Evolutionary conservation across 2,329 filamentous ascomycete species (phyloP), one percentile per base, ranked within the genome.

Genomic region (Diaporthe sp.): DNA sequence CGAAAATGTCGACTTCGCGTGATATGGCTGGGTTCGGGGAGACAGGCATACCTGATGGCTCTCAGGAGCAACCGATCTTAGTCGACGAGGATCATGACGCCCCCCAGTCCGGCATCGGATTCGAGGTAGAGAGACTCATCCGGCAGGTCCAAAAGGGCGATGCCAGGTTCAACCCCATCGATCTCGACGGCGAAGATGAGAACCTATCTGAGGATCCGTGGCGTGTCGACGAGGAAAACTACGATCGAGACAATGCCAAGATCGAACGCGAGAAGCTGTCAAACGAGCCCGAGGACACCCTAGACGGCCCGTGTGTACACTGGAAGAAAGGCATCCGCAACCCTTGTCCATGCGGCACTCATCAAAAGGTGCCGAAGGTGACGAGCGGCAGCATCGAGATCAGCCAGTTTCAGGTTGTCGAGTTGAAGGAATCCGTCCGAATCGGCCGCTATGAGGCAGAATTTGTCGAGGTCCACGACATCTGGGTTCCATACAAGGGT

Each of bases 381-480:
- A 34, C 78, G 10, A 34, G 51, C 3, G 78, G 79, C 12, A 67
- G 55, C 58, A 22, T 68, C 15, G 47, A 70, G 4, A 28, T 77
- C 49, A 25, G 31, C 49, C 5, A 63, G 20, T 53, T 31, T 15
- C 34, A 74, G 72, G 75, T 81, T 4, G 78, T 82, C 55, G 80
- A 80, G 37, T 77, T 83, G 39, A 78, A 77, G 37, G 73, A 75
- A 10, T 75, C 78, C 9, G 77, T 80, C 1, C 76, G 77, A 12
- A 78, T 80, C 65, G 49, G 73, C 2, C 72, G 72, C 17, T 78
- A 76, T 73, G n/a, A 72, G 8, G 55, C 65, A 20, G 42, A 78
- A 58, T 74, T 77, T 13, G 79, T 86, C 1, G 74, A 84, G 4
- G 86, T 88, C 61, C 71, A 88, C 1, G 77, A 84, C 31, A 83